Percentiles rank a stretch among this genome's conserved stretches.
These are phyloP conservation scores for Penicillium concentricum DNA, from an alignment of 2,329 filamentous ascomycete species.

Conservation along the genomic window DNA sequence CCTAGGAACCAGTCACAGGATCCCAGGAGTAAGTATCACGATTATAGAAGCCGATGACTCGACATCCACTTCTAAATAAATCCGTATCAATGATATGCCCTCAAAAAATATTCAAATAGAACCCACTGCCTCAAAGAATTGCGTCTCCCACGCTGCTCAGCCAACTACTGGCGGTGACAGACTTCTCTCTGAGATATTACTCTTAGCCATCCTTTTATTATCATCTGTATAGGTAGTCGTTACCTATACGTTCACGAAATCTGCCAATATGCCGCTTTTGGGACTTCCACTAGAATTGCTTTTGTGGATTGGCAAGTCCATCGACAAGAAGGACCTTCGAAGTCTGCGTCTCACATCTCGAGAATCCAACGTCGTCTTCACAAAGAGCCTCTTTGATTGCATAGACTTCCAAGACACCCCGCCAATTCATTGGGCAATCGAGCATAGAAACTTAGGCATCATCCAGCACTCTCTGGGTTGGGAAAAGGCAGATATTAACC, in stretches of 20 bases:
- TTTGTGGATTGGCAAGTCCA: background rate
- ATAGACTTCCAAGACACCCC: too few relatives aligned
- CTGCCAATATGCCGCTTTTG: too few relatives aligned
- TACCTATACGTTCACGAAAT: too few relatives aligned
- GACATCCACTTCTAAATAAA: background rate
- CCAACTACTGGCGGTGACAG: background rate
- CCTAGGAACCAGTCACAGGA: background rate
- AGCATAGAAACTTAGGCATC: too few relatives aligned
- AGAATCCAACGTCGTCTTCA: background rate
- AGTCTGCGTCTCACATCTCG: background rate
- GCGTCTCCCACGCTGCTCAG: background rate
- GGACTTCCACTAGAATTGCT: too few relatives aligned
- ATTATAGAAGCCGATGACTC: background rate
- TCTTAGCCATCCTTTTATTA: background rate
- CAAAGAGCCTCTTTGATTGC: background rate
- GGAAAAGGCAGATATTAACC: too few relatives aligned
- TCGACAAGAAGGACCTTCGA: slow-evolving; percentile 1
- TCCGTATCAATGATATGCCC: too few relatives aligned
- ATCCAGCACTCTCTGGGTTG: too few relatives aligned
- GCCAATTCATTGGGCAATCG: too few relatives aligned
- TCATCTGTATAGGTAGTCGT: too few relatives aligned
- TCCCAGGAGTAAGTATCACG: background rate
- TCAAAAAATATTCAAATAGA: background rate
- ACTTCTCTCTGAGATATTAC: background rate
- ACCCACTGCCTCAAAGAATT: background rate